phyloP scores from a whole-genome alignment of 139 green algal species.

The Tetradesmus lagerheimii region DNA sequence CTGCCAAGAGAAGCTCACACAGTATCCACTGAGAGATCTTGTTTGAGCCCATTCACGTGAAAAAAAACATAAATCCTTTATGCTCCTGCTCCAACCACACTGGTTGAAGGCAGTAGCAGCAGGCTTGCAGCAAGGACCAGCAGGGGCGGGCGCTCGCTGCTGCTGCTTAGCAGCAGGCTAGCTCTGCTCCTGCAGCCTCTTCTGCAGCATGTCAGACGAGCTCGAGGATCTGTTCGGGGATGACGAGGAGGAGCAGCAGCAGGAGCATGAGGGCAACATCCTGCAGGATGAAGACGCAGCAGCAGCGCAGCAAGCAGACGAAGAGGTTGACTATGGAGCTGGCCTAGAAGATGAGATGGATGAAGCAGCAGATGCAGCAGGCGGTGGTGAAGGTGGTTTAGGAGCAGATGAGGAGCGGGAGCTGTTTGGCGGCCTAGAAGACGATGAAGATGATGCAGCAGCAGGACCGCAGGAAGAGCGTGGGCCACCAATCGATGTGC shows the following conservation, averaged over 20 bases:
- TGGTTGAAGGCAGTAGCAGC: background rate
- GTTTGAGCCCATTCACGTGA: no score
- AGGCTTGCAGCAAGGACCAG: background rate
- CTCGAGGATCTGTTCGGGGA: conserved; percentile 66
- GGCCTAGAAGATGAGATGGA: background rate
- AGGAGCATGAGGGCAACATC: background rate
- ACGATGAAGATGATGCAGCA: conserved; percentile 52
- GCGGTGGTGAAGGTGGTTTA: background rate
- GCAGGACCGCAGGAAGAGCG: conserved; percentile 5
- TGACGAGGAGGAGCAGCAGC: conserved; percentile 52
- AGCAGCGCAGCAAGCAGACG: conserved; percentile 6
- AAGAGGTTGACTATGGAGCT: background rate
- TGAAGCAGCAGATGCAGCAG: conserved; percentile 17
- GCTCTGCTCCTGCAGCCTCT: background rate
- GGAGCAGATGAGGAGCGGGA: conserved; percentile 38
- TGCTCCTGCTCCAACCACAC: no score
- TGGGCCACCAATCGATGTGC: conserved; percentile 16
- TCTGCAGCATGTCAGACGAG: conserved; percentile 44
- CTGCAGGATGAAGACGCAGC: background rate
- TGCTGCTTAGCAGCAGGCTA: background rate
- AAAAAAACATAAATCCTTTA: no score
- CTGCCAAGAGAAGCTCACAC: no score
- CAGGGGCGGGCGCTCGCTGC: background rate
- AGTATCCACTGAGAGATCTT: no score
- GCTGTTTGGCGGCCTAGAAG: conserved; percentile 58